Evolutionary conservation across 345 rosid genomes (phyloP), one percentile per base, ranked within the genome.

Genomic region (Gossypium longicalyx): DNA sequence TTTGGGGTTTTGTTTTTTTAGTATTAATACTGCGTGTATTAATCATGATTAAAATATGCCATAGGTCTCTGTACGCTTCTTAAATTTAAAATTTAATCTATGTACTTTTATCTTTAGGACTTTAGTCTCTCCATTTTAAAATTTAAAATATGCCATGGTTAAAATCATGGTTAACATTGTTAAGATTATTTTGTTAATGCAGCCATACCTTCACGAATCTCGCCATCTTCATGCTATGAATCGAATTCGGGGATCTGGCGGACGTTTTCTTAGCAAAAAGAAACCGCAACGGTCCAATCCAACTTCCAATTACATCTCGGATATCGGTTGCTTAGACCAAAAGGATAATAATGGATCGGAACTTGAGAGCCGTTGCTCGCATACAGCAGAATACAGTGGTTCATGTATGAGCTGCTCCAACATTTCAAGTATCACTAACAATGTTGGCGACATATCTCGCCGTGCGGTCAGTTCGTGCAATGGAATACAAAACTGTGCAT

Each of bases 171-270:
- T 27, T 27, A 34, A 4, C 38, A 34, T 34, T 4, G 41, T 0
- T 34, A 34, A 34, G 7, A 34, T 34, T 34, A 34, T 34, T 5
- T 34, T 34, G 41, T 6, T 15, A 19, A 54, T 80, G 82, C 87
- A 93, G 97, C 93, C 91, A 2, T 93, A 93, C 78, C 95, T 93
- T 77, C 97, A 91, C 1, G 93, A 93, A 77, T 90, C 98, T 69
- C 87, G 97, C 53, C 98, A 93, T 80, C 82, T 76, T 45, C 98
- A 93, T 85, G 98, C 98, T 22, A 59, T 90, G 20, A 86, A 85
- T 77, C 86, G 95, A 77, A 89, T 91, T 9, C 86, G 97, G 73
- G 98, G 97, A 57, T 82, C 91, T 0, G 91, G 98, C 12, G 97
- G 93, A 34, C 90, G 96, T 20, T 93, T 93, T 74, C 91, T 93